phyloP scores from a whole-genome alignment of 2,329 filamentous ascomycete genomes.

The Aspergillus fructus region DNA sequence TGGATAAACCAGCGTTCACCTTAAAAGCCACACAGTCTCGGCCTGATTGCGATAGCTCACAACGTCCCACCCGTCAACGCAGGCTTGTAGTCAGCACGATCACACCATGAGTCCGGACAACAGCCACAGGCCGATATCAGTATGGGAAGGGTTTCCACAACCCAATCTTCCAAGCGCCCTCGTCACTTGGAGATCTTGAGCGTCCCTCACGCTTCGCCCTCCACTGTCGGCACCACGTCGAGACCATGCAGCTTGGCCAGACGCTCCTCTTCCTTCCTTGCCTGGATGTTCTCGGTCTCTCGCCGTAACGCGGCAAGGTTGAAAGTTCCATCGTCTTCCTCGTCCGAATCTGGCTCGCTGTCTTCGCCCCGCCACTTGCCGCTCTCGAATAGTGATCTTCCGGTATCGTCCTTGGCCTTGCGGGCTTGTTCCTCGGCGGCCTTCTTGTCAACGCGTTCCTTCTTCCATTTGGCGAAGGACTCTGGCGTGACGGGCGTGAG shows the following conservation, averaged over 20 bases:
- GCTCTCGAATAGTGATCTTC: slow-evolving; percentile 91
- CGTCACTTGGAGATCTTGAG: slow-evolving; percentile 19
- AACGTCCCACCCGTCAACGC: slow-evolving; percentile 12
- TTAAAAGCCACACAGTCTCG: slow-evolving; percentile 23
- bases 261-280: slow-evolving; percentile 75
- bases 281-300: slow-evolving; percentile 77
- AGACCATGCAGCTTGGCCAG: slow-evolving; percentile 41
- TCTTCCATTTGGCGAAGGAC: slow-evolving; percentile 95
- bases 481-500: slow-evolving; percentile 93
- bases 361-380: slow-evolving; percentile 79
- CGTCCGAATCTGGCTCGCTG: slow-evolving; percentile 62
- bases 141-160: slow-evolving; percentile 22
- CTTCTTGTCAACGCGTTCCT: slow-evolving; percentile 92
- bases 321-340: slow-evolving; percentile 55
- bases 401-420: slow-evolving; percentile 91
- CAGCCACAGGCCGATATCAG: slow-evolving; percentile 21
- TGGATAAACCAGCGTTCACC: slow-evolving; percentile 19
- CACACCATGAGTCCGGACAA: slow-evolving; percentile 21
- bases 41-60: slow-evolving; percentile 21
- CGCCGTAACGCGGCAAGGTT: slow-evolving; percentile 78
- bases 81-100: slow-evolving; percentile 27
- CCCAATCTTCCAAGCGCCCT: slow-evolving; percentile 29
- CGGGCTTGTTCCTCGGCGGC: slow-evolving; percentile 87
- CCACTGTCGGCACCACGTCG: slow-evolving; percentile 22
- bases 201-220: slow-evolving; percentile 28